Percentiles rank a stretch among this genome's conserved stretches.
Conservation (phyloP, 805 yeast genomes). For the Cyberlindnera petersonii region DNA sequence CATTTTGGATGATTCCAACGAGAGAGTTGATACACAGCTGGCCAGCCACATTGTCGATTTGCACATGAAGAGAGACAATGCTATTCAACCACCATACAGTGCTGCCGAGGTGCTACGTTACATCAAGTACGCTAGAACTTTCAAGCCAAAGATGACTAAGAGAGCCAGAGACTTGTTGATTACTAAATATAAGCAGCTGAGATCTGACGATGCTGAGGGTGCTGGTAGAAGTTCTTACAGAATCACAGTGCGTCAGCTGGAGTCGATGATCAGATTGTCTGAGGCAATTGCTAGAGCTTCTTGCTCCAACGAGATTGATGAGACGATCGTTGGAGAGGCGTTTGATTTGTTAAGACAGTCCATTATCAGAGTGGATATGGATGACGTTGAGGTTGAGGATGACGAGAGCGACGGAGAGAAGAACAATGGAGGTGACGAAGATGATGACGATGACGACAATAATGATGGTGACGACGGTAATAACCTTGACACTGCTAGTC, state of each 20-base stretch:
- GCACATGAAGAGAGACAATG: conserved; percentile 87
- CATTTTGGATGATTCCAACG: conserved; percentile 91
- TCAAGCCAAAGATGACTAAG: conserved; percentile 82
- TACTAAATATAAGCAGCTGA: conserved; percentile 73
- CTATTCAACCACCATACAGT: conserved; percentile 83
- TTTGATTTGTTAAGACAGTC: conserved; percentile 85
- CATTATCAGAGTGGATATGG: conserved; percentile 89
- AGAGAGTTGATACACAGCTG: conserved; percentile 79
- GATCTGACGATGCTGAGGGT: conserved; percentile 90
- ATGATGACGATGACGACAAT: conserved; percentile 8
- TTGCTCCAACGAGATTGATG: conserved; percentile 62
- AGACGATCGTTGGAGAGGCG: conserved; percentile 89
- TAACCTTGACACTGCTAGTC: too few relatives aligned
- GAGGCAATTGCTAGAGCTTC: conserved; percentile 98
- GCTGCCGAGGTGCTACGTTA: conserved; percentile 87
- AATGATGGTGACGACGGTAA: conserved; percentile 13
- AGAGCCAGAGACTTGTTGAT: conserved; percentile 78
- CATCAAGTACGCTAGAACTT: conserved; percentile 87
- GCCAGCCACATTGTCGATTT: conserved; percentile 91
- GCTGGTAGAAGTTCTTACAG: conserved; percentile 81
- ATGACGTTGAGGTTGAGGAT: conserved; percentile 84
- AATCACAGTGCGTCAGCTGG: conserved; percentile 95
- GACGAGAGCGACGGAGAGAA: conserved; percentile 35
- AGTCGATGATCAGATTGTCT: conserved; percentile 85
- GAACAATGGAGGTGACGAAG: conserved; percentile 37